phyloP scores from a whole-genome alignment of 371 early-diverging fungal species.

The Mortierella polycephala region DNA sequence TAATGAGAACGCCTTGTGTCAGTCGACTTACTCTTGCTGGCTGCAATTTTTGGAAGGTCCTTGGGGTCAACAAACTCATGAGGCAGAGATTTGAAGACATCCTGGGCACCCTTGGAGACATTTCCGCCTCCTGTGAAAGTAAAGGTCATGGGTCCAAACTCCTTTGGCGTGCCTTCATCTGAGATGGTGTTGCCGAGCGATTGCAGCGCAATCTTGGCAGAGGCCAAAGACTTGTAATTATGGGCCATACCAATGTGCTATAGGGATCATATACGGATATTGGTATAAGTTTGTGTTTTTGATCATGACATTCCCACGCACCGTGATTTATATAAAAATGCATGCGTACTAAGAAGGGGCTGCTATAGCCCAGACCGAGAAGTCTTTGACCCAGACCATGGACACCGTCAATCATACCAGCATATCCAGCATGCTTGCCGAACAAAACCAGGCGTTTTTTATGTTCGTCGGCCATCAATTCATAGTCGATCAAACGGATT shows the following conservation, averaged over 20 bases:
- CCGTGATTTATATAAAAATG: background rate
- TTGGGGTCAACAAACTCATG: constrained; percentile 90
- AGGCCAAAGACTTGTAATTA: constrained; percentile 82
- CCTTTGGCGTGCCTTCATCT: constrained; percentile 87
- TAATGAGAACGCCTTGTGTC: background rate
- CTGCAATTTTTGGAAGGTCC: constrained; percentile 77
- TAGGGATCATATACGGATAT: background rate
- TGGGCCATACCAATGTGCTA: constrained; percentile 89
- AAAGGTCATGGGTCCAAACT: constrained; percentile 91
- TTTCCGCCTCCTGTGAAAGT: constrained; percentile 96
- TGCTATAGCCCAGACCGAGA: constrained; percentile 91
- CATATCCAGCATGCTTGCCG: constrained; percentile 94
- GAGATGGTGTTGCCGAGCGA: constrained; percentile 82
- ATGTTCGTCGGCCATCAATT: constrained; percentile 86
- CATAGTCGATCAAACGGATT: constrained; percentile 95
- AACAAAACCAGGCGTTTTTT: constrained; percentile 90
- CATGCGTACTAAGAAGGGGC: constrained; percentile 86
- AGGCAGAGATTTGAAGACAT: constrained; percentile 90
- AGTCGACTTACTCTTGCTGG: constrained; percentile 67
- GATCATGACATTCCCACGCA: no score
- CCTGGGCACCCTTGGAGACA: constrained; percentile 93
- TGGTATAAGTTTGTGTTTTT: no score
- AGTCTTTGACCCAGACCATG: constrained; percentile 94
- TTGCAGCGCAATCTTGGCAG: constrained; percentile 81
- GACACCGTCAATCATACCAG: constrained; percentile 95